phyloP scores from a whole-genome alignment of 306 rosid genomes.

The Arachis hypogaea region DNA sequence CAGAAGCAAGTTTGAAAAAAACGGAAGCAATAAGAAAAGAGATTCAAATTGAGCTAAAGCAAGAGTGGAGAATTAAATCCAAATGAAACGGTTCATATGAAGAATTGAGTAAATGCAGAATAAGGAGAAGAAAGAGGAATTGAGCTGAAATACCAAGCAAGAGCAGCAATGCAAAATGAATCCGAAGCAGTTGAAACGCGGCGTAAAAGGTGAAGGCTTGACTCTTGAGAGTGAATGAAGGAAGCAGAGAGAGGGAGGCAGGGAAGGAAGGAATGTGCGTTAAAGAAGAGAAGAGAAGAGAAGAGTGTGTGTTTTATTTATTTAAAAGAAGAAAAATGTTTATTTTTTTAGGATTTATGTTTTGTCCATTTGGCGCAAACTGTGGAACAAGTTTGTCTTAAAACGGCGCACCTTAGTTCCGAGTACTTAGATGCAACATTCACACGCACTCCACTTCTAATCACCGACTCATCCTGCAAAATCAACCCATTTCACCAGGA shows the following conservation, averaged over 20 bases:
- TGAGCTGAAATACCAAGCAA: conserved; percentile 19
- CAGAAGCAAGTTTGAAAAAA: conserved; percentile 10
- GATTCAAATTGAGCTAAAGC: neutral
- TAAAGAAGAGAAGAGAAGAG: neutral
- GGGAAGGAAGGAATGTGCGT: neutral
- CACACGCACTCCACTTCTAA: too few relatives aligned
- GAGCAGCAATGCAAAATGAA: conserved; percentile 4
- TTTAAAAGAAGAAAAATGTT: neutral
- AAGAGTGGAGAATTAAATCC: neutral
- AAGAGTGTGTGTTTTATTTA: too few relatives aligned
- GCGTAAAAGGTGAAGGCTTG: conserved; percentile 21
- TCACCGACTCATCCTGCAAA: too few relatives aligned
- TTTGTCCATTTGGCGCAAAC: conserved; percentile 50
- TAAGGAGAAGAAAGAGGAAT: conserved; percentile 27
- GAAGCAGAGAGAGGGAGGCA: neutral
- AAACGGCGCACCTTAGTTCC: conserved; percentile 1
- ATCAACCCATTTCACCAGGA: too few relatives aligned
- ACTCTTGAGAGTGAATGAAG: neutral
- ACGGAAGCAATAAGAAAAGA: neutral
- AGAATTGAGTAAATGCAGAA: conserved; percentile 30
- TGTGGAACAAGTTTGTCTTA: conserved; percentile 25
- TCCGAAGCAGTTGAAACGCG: conserved; percentile 16
- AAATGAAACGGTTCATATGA: neutral
- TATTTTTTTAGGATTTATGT: neutral
- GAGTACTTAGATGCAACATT: too few relatives aligned